Evolutionary conservation across 148 eudicot species (phyloP).

Genomic region (Drosera capensis): DNA sequence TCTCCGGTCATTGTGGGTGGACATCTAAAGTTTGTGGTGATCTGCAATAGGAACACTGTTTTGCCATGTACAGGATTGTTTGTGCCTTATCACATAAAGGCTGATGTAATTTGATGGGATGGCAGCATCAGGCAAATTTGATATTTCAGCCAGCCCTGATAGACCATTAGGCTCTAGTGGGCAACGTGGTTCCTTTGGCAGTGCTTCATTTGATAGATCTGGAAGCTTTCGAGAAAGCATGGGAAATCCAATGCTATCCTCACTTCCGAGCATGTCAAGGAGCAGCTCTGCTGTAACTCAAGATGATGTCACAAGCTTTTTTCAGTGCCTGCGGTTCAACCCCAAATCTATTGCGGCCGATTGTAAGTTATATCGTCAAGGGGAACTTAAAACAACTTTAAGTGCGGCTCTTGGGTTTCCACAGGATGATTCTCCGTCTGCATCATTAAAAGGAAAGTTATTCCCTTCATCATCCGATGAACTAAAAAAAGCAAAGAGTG

Average conservation of each 20-base stretch:
- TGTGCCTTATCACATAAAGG: slow-evolving; percentile 15
- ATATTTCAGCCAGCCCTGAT: slow-evolving; percentile 45
- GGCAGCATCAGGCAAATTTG: slow-evolving; percentile 57
- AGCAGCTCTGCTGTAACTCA: slow-evolving; percentile 33
- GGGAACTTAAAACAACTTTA: slow-evolving; percentile 29
- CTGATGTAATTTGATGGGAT: slow-evolving; percentile 27
- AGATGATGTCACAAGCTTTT: slow-evolving; percentile 36
- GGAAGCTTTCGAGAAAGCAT: slow-evolving; percentile 46
- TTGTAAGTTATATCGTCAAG: slow-evolving; percentile 27
- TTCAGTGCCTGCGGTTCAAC: slow-evolving; percentile 48
- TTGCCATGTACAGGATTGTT: slow-evolving; percentile 42
- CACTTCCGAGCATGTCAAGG: slow-evolving; percentile 55
- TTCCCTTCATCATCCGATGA: slow-evolving; percentile 21
- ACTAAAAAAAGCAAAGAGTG: slow-evolving; percentile 31
- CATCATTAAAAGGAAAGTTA: slow-evolving; percentile 9
- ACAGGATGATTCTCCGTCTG: slow-evolving; percentile 32
- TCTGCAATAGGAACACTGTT: slow-evolving; percentile 1
- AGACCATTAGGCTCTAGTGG: slow-evolving; percentile 31
- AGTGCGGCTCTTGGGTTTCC: slow-evolving; percentile 34
- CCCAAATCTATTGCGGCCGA: slow-evolving; percentile 28
- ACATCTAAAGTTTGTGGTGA: not conserved
- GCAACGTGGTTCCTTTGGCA: slow-evolving; percentile 32
- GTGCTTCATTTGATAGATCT: slow-evolving; percentile 43
- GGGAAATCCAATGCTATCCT: slow-evolving; percentile 43
- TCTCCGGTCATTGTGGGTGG: not conserved